Percentiles rank a stretch among this genome's conserved stretches.
Evolutionary conservation across 208 protist genomes (phyloP).

Genomic region (Acanthamoeba royreba): DNA sequence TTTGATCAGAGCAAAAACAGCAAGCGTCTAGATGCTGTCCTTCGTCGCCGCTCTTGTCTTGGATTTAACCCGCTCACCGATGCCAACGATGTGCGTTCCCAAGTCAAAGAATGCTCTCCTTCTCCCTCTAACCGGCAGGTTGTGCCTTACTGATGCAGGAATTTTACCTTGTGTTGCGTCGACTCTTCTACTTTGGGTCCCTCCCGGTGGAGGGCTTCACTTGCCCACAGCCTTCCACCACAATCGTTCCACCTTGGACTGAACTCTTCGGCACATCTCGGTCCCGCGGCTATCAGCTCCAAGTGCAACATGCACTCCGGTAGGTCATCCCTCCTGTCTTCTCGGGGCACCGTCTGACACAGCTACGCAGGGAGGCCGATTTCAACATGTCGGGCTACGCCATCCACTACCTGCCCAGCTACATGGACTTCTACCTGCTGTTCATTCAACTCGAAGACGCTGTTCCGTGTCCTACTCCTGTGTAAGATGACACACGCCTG

Average conservation of each 20-base stretch:
- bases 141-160: background rate
- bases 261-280: too few relatives aligned
- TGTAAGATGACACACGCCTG: too few relatives aligned
- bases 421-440: background rate
- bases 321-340: too few relatives aligned
- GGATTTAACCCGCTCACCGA: background rate
- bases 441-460: background rate
- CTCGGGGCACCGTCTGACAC: too few relatives aligned
- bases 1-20: background rate
- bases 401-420: background rate
- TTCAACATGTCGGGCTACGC: background rate
- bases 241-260: background rate
- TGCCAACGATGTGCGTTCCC: background rate
- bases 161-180: background rate
- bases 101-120: background rate
- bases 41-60: background rate
- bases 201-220: background rate
- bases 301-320: too few relatives aligned
- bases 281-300: too few relatives aligned
- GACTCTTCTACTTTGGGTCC: background rate
- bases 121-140: background rate
- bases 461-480: too few relatives aligned
- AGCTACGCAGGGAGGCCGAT: background rate
- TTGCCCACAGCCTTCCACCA: background rate
- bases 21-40: background rate